Evolutionary conservation across 768 basidiomycete genomes (phyloP).

Genomic region (Coprinopsis cinerea): DNA sequence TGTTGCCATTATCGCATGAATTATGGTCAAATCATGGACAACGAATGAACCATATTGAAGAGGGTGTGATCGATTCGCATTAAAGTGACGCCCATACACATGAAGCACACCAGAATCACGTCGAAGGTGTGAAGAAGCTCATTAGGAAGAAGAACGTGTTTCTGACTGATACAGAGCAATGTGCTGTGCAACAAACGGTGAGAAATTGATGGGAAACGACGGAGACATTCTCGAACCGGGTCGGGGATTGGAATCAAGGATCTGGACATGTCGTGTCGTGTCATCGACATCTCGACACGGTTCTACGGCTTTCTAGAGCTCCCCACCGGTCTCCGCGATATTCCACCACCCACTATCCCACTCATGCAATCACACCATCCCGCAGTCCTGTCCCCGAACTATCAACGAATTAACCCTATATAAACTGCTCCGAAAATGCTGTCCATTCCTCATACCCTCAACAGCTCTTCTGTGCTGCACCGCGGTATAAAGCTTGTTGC

Average conservation of each 20-base stretch:
- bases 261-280: not conserved
- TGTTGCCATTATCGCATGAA: no score
- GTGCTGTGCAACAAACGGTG: not conserved
- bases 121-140: no score
- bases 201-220: not conserved
- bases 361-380: not conserved
- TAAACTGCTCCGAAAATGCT: not conserved
- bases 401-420: not conserved
- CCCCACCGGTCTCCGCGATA: not conserved
- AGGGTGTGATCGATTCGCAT: no score
- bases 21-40: no score
- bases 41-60: no score
- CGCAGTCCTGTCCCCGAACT: not conserved
- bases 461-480: not conserved
- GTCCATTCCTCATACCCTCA: not conserved
- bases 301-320: conserved; percentile 7
- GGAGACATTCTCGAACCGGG: not conserved
- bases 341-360: conserved; percentile 1
- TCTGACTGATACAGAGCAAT: no score
- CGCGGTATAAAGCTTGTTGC: not conserved
- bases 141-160: not conserved
- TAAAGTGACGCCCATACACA: no score
- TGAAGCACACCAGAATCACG: no score
- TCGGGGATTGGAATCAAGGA: not conserved
- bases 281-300: not conserved